A percentile compares a stretch with the other conserved stretches of the same genome.
Conservation (phyloP, 164 flowering plant genomes). For the Umbellularia californica region DNA sequence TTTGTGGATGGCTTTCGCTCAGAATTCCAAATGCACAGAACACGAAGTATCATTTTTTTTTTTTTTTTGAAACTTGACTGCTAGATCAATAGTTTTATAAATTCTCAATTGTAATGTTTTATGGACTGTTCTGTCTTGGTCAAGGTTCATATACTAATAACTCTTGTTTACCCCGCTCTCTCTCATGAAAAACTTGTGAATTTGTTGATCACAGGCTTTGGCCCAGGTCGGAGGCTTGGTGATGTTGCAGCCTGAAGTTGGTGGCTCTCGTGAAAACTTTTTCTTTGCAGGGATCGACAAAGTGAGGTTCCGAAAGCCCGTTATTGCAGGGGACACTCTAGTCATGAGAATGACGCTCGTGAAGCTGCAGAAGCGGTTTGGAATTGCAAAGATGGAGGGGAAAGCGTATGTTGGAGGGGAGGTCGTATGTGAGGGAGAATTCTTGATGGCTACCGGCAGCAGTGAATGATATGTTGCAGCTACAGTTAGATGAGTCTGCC, state of each 20-base stretch:
- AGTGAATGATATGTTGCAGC: conserved; percentile 23
- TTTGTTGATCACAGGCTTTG: conserved; percentile 63
- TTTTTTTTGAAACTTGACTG: too few species aligned
- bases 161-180: too few species aligned
- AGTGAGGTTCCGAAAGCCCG: conserved; percentile 93
- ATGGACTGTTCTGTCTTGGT: too few species aligned
- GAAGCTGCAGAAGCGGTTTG: conserved; percentile 77
- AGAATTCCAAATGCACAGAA: too few species aligned
- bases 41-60: too few species aligned
- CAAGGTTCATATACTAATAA: too few species aligned
- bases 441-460: conserved; percentile 77
- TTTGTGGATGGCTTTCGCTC: too few species aligned
- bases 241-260: conserved; percentile 95
- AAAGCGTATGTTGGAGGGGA: conserved; percentile 94
- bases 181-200: not conserved
- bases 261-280: conserved; percentile 80
- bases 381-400: conserved; percentile 93
- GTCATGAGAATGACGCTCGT: conserved; percentile 88
- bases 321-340: conserved; percentile 88
- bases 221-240: conserved; percentile 98
- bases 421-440: conserved; percentile 94
- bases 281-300: conserved; percentile 98
- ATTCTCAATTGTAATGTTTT: too few species aligned
- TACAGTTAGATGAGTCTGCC: not conserved
- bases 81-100: too few species aligned